phyloP scores from a whole-genome alignment of 768 basidiomycete species.

The Lanmaoa pseudosensibilis region DNA sequence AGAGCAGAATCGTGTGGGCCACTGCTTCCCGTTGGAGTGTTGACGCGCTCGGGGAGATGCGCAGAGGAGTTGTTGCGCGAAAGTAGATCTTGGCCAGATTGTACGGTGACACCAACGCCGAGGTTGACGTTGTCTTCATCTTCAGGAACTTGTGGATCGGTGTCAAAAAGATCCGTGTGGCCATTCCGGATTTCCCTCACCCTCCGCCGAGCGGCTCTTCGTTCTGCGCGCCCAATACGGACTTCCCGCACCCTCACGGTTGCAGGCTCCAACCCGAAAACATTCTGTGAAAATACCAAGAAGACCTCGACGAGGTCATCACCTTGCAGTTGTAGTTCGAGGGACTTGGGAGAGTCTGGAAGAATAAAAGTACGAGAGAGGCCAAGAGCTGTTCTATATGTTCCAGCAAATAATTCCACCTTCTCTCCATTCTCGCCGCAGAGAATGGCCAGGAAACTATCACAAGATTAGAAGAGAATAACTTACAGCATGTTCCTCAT shows the following conservation, averaged over 20 bases:
- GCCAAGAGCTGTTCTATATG: conserved; percentile 83
- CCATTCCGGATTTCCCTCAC: conserved; percentile 63
- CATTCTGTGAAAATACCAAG: conserved; percentile 86
- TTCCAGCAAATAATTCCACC: conserved; percentile 91
- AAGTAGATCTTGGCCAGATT: conserved; percentile 40
- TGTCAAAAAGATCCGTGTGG: conserved; percentile 45
- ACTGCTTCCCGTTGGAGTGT: conserved; percentile 32
- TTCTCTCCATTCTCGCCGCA: conserved; percentile 93
- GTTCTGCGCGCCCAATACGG: conserved; percentile 83
- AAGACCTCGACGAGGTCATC: conserved; percentile 93
- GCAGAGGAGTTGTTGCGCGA: conserved; percentile 27
- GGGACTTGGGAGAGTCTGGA: conserved; percentile 83
- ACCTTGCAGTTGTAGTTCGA: conserved; percentile 87
- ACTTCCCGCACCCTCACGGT: conserved; percentile 95
- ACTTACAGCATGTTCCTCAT: conserved; percentile 1
- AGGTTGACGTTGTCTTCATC: conserved; percentile 64
- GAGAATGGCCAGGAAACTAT: conserved; percentile 86
- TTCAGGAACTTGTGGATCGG: conserved; percentile 42
- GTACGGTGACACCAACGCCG: conserved; percentile 59
- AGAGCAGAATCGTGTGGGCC: conserved; percentile 35
- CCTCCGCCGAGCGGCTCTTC: conserved; percentile 78
- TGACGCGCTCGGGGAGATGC: conserved; percentile 26
- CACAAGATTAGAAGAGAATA: neutral
- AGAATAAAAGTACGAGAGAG: conserved; percentile 92
- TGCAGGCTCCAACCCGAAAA: conserved; percentile 89